phyloP scores from a whole-genome alignment of 2,329 filamentous ascomycete species.

The Pseudodiploospora longispora region DNA sequence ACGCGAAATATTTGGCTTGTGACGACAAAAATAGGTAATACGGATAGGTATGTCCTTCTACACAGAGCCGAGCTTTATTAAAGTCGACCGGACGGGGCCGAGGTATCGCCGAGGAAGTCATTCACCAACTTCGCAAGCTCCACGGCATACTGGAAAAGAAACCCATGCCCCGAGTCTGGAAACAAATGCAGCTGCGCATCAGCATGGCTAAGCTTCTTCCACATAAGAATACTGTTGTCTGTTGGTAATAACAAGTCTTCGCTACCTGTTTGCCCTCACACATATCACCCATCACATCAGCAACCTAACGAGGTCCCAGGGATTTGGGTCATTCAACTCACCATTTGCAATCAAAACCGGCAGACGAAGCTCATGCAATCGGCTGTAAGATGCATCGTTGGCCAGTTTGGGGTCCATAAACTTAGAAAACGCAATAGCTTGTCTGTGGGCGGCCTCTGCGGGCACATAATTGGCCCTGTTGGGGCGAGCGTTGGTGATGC shows the following conservation, averaged over 20 bases:
- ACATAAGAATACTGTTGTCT: slow-evolving; percentile 29
- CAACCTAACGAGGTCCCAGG: background rate
- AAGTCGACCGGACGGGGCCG: slow-evolving; percentile 4
- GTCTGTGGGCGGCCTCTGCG: slow-evolving; percentile 18
- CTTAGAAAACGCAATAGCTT: slow-evolving; percentile 24
- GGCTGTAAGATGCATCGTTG: slow-evolving; percentile 23
- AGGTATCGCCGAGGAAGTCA: slow-evolving; percentile 17
- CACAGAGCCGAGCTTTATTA: background rate
- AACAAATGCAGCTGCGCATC: slow-evolving; percentile 25
- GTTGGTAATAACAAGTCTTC: slow-evolving; percentile 27
- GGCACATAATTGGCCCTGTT: slow-evolving; percentile 19
- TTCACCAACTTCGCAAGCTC: slow-evolving; percentile 25
- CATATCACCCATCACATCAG: background rate
- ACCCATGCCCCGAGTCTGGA: slow-evolving; percentile 28
- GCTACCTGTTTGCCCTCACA: slow-evolving; percentile 16
- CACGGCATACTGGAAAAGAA: slow-evolving; percentile 25
- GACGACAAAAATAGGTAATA: too few species aligned
- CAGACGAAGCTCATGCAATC: slow-evolving; percentile 24
- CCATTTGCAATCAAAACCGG: slow-evolving; percentile 32
- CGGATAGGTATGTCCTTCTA: too few species aligned
- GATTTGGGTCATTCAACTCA: slow-evolving; percentile 12
- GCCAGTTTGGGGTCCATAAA: slow-evolving; percentile 27
- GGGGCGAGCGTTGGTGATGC: slow-evolving; percentile 21
- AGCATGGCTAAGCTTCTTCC: slow-evolving; percentile 23
- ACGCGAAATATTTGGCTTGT: background rate